Evolutionary conservation across 2,329 filamentous ascomycete species (phyloP).

Genomic region (Camillea tinctor): DNA sequence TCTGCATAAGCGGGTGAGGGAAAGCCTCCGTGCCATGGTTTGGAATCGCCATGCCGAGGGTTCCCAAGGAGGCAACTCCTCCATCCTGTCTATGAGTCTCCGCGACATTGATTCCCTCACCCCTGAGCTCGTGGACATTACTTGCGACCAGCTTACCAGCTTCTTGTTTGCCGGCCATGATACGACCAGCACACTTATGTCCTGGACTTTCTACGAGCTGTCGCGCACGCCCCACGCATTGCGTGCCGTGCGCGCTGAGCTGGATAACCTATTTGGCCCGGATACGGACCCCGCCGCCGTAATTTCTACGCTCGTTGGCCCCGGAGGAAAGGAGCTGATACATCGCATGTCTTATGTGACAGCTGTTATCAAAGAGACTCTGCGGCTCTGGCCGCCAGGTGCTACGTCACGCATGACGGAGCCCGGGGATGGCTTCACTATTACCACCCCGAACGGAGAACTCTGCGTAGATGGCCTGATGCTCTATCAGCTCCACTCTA

Average conservation of each 20-base stretch:
- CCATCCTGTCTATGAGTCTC: constrained; percentile 35
- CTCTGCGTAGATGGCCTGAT: constrained; percentile 35
- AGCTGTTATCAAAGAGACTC: constrained; percentile 39
- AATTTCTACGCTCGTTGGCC: constrained; percentile 24
- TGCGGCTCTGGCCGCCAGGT: constrained; percentile 36
- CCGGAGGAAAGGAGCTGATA: constrained; percentile 31
- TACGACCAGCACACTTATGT: constrained; percentile 38
- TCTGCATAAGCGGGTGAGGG: constrained; percentile 18
- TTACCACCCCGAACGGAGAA: constrained; percentile 30
- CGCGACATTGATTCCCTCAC: constrained; percentile 28
- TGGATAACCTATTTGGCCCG: constrained; percentile 35
- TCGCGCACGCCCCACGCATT: constrained; percentile 31
- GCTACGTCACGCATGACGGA: constrained; percentile 29
- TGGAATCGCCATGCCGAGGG: constrained; percentile 24
- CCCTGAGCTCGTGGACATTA: constrained; percentile 28
- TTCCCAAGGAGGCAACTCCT: constrained; percentile 21
- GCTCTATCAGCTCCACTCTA: constrained; percentile 34
- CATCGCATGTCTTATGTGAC: constrained; percentile 34
- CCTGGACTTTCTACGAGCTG: constrained; percentile 39
- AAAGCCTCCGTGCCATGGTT: constrained; percentile 26
- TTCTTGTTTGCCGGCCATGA: constrained; percentile 44
- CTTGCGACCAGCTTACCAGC: constrained; percentile 37
- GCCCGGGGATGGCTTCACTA: constrained; percentile 28
- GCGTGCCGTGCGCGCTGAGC: constrained; percentile 33
- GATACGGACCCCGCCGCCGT: constrained; percentile 28